Evolutionary conservation across 2,329 filamentous ascomycete genomes (phyloP).

Genomic region (Cylindrodendrum hubeiense): DNA sequence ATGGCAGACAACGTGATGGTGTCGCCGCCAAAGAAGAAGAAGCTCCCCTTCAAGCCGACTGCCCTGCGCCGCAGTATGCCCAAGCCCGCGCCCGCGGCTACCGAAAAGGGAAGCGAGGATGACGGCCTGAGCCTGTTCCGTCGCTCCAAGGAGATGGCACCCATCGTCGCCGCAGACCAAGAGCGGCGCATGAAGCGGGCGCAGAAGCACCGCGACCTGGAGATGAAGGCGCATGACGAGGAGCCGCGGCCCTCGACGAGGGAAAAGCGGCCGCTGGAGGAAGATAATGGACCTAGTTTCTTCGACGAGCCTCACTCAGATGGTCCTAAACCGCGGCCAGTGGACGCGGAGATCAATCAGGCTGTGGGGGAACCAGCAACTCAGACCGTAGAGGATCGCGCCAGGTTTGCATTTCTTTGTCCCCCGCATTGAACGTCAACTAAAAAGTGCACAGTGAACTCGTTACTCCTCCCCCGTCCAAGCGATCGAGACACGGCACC

Average conservation of each 20-base stretch:
- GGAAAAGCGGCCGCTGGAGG: conserved; percentile 40
- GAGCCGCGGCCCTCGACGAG: conserved; percentile 25
- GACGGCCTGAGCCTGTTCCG: conserved; percentile 62
- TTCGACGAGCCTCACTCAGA: conserved; percentile 6
- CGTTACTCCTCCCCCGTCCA: conserved; percentile 54
- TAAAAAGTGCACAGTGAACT: conserved; percentile 46
- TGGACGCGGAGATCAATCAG: neutral
- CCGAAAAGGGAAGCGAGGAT: conserved; percentile 41
- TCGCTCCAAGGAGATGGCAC: conserved; percentile 63
- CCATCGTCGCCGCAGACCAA: conserved; percentile 56
- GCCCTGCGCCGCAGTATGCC: conserved; percentile 51
- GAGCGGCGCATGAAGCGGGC: conserved; percentile 47
- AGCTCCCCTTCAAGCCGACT: conserved; percentile 64
- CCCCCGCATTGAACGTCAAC: conserved; percentile 1
- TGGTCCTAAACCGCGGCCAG: neutral
- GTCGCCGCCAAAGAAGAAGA: conserved; percentile 51
- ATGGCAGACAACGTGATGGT: conserved; percentile 50
- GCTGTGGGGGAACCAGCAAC: conserved; percentile 27
- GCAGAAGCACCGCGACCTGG: conserved; percentile 40
- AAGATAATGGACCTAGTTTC: conserved; percentile 17
- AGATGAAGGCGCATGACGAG: conserved; percentile 28
- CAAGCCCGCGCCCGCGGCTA: conserved; percentile 33
- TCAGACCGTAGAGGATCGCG: conserved; percentile 25
- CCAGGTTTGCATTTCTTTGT: conserved; percentile 36
- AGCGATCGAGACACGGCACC: conserved; percentile 49